Percentiles rank a stretch among this genome's conserved stretches.
Conservation (phyloP, 1,139 yeast species). For the Debaryomyces robertsiae region DNA sequence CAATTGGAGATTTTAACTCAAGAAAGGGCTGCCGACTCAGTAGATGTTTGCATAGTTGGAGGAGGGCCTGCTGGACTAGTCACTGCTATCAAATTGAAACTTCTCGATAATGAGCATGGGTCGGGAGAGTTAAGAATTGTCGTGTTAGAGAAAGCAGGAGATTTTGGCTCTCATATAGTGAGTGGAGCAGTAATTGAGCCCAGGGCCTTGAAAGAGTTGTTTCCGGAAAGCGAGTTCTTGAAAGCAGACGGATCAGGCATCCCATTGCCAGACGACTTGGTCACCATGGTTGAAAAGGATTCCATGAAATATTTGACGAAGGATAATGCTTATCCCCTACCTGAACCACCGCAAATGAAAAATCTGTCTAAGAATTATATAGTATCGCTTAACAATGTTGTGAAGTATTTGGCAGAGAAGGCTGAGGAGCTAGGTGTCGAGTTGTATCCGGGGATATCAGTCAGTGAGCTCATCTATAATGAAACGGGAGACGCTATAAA, state of each 20-base stretch:
- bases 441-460: slow-evolving; percentile 87
- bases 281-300: slow-evolving; percentile 69
- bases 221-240: slow-evolving; percentile 68
- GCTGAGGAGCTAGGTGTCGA: slow-evolving; percentile 96
- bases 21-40: slow-evolving; percentile 79
- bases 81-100: slow-evolving; percentile 87
- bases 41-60: slow-evolving; percentile 94
- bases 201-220: slow-evolving; percentile 76
- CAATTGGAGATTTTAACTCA: slow-evolving; percentile 48
- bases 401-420: slow-evolving; percentile 77
- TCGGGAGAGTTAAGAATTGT: slow-evolving; percentile 76
- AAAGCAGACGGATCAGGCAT: slow-evolving; percentile 57
- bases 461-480: slow-evolving; percentile 71
- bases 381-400: slow-evolving; percentile 80
- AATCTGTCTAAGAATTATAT: slow-evolving; percentile 83
- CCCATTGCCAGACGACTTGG: slow-evolving; percentile 76
- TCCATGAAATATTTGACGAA: slow-evolving; percentile 68
- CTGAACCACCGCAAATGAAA: slow-evolving; percentile 91
- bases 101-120: slow-evolving; percentile 71
- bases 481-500: slow-evolving; percentile 61
- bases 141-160: slow-evolving; percentile 89
- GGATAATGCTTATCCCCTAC: slow-evolving; percentile 64
- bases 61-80: slow-evolving; percentile 98
- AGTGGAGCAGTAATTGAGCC: slow-evolving; percentile 97
- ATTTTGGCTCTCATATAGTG: slow-evolving; percentile 86